phyloP scores from a whole-genome alignment of 768 basidiomycete genomes.

The Leccinum aurantiacum region DNA sequence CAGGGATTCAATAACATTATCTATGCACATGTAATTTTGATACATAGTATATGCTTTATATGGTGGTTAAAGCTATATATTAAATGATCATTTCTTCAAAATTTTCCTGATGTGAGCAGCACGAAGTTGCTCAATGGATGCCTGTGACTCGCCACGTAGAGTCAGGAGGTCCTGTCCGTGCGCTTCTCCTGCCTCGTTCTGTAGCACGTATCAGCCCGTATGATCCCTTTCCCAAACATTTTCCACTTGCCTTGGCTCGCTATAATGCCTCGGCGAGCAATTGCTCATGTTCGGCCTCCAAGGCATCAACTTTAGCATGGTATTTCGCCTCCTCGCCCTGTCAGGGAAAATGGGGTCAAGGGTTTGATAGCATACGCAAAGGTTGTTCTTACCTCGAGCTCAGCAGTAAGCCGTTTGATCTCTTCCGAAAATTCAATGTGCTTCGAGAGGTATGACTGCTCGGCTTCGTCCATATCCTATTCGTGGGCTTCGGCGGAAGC shows the following conservation, averaged over 20 bases:
- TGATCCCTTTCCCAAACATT: not conserved
- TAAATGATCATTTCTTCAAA: too few species aligned
- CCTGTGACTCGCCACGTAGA: slow-evolving; percentile 64
- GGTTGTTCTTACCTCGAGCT: slow-evolving; percentile 59
- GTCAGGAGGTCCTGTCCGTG: slow-evolving; percentile 72
- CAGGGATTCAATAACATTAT: too few species aligned
- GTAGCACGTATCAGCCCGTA: slow-evolving; percentile 12
- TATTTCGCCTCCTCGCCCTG: slow-evolving; percentile 74
- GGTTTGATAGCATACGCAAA: not conserved
- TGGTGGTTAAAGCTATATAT: too few species aligned
- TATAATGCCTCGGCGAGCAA: slow-evolving; percentile 71
- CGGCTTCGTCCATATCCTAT: slow-evolving; percentile 50
- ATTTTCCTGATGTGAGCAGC: slow-evolving; percentile 41
- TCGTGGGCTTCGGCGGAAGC: slow-evolving; percentile 49
- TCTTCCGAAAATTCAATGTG: slow-evolving; percentile 55
- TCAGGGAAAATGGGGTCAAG: slow-evolving; percentile 1
- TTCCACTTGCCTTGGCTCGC: slow-evolving; percentile 63
- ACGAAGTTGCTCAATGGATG: slow-evolving; percentile 68
- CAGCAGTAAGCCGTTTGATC: slow-evolving; percentile 52
- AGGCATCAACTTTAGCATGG: slow-evolving; percentile 59
- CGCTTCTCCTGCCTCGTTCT: slow-evolving; percentile 69
- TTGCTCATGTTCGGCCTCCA: slow-evolving; percentile 62
- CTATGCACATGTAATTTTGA: too few species aligned
- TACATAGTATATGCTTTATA: too few species aligned
- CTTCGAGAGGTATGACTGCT: slow-evolving; percentile 47